Evolutionary conservation across 768 basidiomycete species (phyloP).

Genomic region (Daedaleopsis sinensis): DNA sequence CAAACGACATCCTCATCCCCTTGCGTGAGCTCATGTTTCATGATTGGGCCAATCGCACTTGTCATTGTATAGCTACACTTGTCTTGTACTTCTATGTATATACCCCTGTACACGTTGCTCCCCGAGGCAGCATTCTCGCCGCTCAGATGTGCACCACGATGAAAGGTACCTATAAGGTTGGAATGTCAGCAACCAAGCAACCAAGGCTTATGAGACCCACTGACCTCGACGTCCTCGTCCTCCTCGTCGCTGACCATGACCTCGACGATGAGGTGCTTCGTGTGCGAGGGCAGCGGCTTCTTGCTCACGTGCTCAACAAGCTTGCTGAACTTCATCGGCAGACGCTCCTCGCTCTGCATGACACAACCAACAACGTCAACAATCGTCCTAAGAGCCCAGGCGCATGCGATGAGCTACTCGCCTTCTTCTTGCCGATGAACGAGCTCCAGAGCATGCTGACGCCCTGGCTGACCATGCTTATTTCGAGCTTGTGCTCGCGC

Average conservation of each 20-base stretch:
- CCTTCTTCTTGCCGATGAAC: slow-evolving; percentile 88
- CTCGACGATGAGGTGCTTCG: slow-evolving; percentile 87
- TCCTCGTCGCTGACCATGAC: slow-evolving; percentile 93
- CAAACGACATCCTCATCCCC: too few species aligned
- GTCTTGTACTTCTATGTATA: slow-evolving; percentile 16
- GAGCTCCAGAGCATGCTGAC: slow-evolving; percentile 98
- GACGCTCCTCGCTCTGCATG: slow-evolving; percentile 80
- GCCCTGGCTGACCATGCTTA: slow-evolving; percentile 96
- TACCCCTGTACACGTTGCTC: slow-evolving; percentile 9
- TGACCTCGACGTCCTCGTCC: slow-evolving; percentile 93
- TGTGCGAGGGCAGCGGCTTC: slow-evolving; percentile 85
- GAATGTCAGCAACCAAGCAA: slow-evolving; percentile 2
- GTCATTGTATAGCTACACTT: slow-evolving; percentile 22
- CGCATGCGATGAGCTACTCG: slow-evolving; percentile 37
- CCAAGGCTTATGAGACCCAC: slow-evolving; percentile 11
- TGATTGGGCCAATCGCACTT: not conserved
- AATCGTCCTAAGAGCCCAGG: not conserved
- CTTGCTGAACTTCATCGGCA: slow-evolving; percentile 88
- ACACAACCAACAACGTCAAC: slow-evolving; percentile 13
- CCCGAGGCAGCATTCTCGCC: not conserved
- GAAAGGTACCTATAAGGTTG: slow-evolving; percentile 68
- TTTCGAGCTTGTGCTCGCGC: slow-evolving; percentile 79
- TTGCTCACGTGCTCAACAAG: slow-evolving; percentile 94
- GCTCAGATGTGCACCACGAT: slow-evolving; percentile 69
- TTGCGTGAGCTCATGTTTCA: too few species aligned